phyloP scores from a whole-genome alignment of 1,284 basidiomycete species.

The Pholiota adiposa region DNA sequence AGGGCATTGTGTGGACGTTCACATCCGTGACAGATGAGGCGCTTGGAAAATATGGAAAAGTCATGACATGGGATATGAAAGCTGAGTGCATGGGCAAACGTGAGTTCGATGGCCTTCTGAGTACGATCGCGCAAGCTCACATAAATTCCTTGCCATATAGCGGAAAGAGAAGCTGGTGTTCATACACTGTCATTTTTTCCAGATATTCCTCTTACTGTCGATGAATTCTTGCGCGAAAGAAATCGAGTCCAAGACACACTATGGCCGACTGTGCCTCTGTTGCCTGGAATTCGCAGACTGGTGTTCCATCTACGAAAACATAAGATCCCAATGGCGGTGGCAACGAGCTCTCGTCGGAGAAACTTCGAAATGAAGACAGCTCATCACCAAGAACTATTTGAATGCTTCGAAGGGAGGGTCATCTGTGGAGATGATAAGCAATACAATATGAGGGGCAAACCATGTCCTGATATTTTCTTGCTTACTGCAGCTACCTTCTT shows the following conservation, averaged over 20 bases:
- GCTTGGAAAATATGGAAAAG: conserved; percentile 69
- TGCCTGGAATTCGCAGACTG: conserved; percentile 71
- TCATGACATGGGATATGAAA: conserved; percentile 86
- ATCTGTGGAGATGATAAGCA: conserved; percentile 71
- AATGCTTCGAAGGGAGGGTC: conserved; percentile 60
- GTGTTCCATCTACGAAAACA: conserved; percentile 67
- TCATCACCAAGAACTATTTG: conserved; percentile 60
- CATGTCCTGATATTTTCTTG: conserved; percentile 76
- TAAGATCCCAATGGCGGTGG: conserved; percentile 74
- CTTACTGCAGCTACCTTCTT: conserved; percentile 63
- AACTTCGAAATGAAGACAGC: conserved; percentile 70
- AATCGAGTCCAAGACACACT: conserved; percentile 59
- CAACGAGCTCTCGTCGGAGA: conserved; percentile 69
- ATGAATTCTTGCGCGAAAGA: conserved; percentile 61
- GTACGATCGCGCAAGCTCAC: conserved; percentile 5
- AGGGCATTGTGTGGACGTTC: neutral
- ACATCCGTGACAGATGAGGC: conserved; percentile 56
- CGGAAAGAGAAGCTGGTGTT: conserved; percentile 62
- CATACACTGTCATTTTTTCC: conserved; percentile 79
- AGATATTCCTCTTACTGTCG: conserved; percentile 61
- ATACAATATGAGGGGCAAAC: conserved; percentile 60
- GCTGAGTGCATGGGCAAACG: conserved; percentile 84
- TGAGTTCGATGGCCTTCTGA: conserved; percentile 36
- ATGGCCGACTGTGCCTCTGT: conserved; percentile 69
- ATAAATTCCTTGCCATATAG: conserved; percentile 38